These are phyloP conservation scores for Begonia peltatifolia DNA, from an alignment of 306 rosid species.

Conservation along the genomic window DNA sequence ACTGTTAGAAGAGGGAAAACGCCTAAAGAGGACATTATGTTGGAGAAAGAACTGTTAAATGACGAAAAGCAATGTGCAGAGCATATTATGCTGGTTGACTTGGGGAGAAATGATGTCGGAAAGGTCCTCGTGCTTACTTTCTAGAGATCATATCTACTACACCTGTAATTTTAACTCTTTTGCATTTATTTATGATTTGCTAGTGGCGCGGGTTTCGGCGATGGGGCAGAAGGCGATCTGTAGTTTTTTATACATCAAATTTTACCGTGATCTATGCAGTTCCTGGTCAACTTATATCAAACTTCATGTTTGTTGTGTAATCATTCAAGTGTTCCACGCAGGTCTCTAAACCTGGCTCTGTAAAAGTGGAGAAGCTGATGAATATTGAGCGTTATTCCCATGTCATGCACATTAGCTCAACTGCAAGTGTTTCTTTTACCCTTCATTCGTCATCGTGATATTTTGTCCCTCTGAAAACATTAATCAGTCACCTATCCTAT, in stretches of 20 bases:
- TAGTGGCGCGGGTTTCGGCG: too few relatives aligned
- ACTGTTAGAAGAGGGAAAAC: constrained; percentile 90
- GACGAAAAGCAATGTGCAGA: constrained; percentile 91
- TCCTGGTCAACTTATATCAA: not conserved
- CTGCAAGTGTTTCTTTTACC: constrained; percentile 42
- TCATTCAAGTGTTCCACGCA: constrained; percentile 19
- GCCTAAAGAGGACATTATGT: constrained; percentile 58
- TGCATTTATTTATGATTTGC: too few relatives aligned
- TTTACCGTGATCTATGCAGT: not conserved
- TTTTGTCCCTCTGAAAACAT: too few relatives aligned
- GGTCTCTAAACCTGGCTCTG: constrained; percentile 92
- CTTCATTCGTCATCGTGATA: not conserved
- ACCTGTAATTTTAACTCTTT: too few relatives aligned
- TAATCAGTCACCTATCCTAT: not conserved
- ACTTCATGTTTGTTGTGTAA: not conserved
- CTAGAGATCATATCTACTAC: too few relatives aligned
- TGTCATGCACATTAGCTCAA: constrained; percentile 97
- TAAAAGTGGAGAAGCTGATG: constrained; percentile 78
- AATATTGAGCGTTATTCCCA: constrained; percentile 91
- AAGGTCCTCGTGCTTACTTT: constrained; percentile 36
- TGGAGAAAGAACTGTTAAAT: constrained; percentile 69
- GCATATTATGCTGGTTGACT: constrained; percentile 88
- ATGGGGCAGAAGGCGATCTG: too few relatives aligned
- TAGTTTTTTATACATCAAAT: too few relatives aligned
- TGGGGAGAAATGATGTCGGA: constrained; percentile 97